A percentile compares a stretch with the other conserved stretches of the same genome.
phyloP scores from a whole-genome alignment of 306 rosid species.

The Glycine soja region DNA sequence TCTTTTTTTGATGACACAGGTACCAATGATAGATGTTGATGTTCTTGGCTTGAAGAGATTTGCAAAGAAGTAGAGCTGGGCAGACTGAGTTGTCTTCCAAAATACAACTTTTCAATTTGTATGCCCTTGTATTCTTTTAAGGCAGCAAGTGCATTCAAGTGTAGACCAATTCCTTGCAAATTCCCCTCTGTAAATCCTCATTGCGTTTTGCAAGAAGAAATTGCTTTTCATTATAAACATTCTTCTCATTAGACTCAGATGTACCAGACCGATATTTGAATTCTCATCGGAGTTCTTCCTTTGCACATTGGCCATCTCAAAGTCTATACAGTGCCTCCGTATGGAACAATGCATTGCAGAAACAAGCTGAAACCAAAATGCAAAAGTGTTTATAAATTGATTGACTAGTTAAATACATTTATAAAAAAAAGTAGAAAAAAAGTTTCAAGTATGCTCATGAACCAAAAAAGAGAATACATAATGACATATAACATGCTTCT shows the following conservation, averaged over 20 bases:
- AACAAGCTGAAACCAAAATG: slow-evolving; percentile 58
- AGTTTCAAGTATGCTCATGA: not conserved
- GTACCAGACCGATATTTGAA: slow-evolving; percentile 53
- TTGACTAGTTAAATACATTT: not conserved
- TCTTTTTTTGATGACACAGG: slow-evolving; percentile 59
- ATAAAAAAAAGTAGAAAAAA: not conserved
- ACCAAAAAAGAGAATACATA: slow-evolving; percentile 1
- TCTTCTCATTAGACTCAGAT: slow-evolving; percentile 57
- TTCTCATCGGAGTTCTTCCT: slow-evolving; percentile 61
- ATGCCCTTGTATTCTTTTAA: slow-evolving; percentile 59
- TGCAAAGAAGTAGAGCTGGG: slow-evolving; percentile 54
- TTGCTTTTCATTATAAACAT: slow-evolving; percentile 53
- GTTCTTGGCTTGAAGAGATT: slow-evolving; percentile 59
- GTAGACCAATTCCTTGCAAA: slow-evolving; percentile 79
- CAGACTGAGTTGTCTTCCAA: slow-evolving; percentile 55
- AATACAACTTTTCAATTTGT: slow-evolving; percentile 54
- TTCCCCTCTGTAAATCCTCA: slow-evolving; percentile 56
- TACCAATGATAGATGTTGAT: slow-evolving; percentile 50
- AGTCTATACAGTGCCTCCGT: slow-evolving; percentile 86
- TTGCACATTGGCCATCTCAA: slow-evolving; percentile 69
- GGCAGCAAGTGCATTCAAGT: slow-evolving; percentile 80
- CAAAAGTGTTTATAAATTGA: slow-evolving; percentile 23
- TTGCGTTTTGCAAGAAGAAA: slow-evolving; percentile 52
- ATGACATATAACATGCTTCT: not conserved
- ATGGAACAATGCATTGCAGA: slow-evolving; percentile 65